Percentiles rank a stretch among this genome's conserved stretches.
Evolutionary conservation across 129 eudicot species (phyloP).

Genomic region (Artemisia argyi): DNA sequence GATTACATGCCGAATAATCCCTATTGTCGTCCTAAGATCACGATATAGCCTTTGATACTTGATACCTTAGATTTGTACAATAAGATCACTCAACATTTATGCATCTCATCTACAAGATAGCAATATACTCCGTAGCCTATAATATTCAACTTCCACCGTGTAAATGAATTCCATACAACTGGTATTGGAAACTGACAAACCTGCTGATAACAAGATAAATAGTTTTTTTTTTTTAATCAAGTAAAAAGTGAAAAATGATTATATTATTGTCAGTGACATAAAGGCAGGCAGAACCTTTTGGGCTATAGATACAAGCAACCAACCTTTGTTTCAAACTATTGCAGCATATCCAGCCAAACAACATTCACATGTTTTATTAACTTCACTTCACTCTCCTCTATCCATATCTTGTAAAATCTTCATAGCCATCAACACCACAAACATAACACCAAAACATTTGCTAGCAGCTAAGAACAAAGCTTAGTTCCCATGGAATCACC

Average conservation of each 20-base stretch:
- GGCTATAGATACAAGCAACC: slow-evolving; percentile 18
- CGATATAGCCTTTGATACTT: no score
- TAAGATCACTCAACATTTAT: no score
- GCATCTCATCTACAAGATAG: no score
- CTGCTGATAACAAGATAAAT: not conserved
- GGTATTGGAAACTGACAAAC: not conserved
- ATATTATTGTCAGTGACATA: slow-evolving; percentile 22
- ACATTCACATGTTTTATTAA: slow-evolving; percentile 81
- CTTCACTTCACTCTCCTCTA: slow-evolving; percentile 17
- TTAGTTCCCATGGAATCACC: slow-evolving; percentile 41
- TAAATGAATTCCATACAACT: not conserved
- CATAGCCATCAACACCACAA: slow-evolving; percentile 18
- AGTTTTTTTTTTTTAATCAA: not conserved
- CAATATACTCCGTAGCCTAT: no score
- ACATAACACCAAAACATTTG: slow-evolving; percentile 12
- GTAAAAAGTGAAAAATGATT: not conserved
- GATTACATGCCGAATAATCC: no score
- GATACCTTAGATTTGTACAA: no score
- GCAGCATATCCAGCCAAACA: slow-evolving; percentile 51
- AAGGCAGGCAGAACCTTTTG: slow-evolving; percentile 17
- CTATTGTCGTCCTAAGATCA: no score
- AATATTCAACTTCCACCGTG: no score
- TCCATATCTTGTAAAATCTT: slow-evolving; percentile 12
- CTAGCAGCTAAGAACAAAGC: not conserved
- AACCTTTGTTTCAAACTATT: slow-evolving; percentile 13